Base-by-base conservation (phyloP, 495 filamentous ascomycete species). In the Letharia columbiana region DNA sequence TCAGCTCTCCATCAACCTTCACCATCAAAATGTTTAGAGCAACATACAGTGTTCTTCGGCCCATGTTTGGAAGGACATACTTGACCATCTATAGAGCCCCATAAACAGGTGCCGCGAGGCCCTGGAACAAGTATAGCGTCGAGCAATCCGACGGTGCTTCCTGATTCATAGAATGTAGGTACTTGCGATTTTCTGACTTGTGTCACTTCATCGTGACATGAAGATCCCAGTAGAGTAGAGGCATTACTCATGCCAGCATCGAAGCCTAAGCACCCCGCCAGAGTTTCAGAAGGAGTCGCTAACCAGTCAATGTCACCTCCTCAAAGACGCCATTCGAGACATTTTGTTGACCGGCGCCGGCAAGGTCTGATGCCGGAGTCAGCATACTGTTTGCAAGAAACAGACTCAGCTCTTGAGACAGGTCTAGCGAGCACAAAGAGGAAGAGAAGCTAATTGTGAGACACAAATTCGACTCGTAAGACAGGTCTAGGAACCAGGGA, bases 301-400 rank as follows among this genome's bases (percentile, higher is more conserved):
- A 3, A 20, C 4, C 20, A 1, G 10, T 57, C 39, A 9, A n/a
- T 13, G 52, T 73, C 71, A 82, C 70, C 80, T 76, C 31, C 80
- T 77, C 12, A 84, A 73, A 15, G 82, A 83, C 54, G 69, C 75
- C 75, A 83, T 82, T 37, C 79, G 76, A 23, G 82, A 82, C 41
- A 77, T 71, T 58, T 80, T 77, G 33, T 74, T 77, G 15, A 80
- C 75, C 20, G 79, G 77, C 40, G 80, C 81, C 35, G 82, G 82
- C 33, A 81, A 66, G 3, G 75, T 74, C 33, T 74, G 23, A 28
- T 28, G 23, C 23, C 23, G 31, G 2, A 18, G 15, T 56, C 15
- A 56, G 52, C 52, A 18, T 13, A 23, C 15, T 3, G 7, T 17
- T 17, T 11, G 18, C 28, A 7, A 33, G 31, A 35, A 28, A 33